Conservation (phyloP, 2,329 filamentous ascomycete genomes). For the Cadophora malorum region DNA sequence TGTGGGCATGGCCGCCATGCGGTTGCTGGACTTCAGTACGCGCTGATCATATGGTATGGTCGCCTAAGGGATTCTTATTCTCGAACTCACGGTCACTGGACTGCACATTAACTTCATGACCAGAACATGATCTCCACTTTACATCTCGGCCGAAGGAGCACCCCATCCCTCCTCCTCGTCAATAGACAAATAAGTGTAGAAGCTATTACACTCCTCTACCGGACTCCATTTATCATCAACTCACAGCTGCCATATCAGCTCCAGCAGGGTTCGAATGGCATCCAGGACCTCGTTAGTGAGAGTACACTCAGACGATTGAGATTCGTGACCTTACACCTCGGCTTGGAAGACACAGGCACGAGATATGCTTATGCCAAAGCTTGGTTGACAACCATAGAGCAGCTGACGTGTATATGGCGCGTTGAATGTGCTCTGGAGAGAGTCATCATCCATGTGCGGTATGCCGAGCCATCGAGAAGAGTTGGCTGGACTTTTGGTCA, state of each 20-base stretch:
- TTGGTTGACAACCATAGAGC: conserved; percentile 29
- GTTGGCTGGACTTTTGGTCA: conserved; percentile 4
- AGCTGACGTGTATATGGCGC: conserved; percentile 34
- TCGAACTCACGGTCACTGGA: no score
- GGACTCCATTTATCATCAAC: conserved; percentile 41
- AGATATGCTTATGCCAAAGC: not conserved
- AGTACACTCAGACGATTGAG: conserved; percentile 29
- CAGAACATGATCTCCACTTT: not conserved
- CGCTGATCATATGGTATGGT: no score
- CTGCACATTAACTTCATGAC: not conserved
- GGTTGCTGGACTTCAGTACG: no score
- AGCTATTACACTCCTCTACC: conserved; percentile 40
- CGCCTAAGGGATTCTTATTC: no score
- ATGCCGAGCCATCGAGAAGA: conserved; percentile 13
- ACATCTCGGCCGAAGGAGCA: conserved; percentile 25
- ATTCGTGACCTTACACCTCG: conserved; percentile 32
- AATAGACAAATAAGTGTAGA: conserved; percentile 46
- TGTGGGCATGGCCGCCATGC: not conserved
- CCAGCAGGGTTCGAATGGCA: conserved; percentile 29
- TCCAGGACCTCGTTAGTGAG: conserved; percentile 35
- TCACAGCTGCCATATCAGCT: conserved; percentile 23
- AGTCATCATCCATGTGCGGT: conserved; percentile 23
- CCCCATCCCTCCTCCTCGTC: conserved; percentile 46
- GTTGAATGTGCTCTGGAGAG: conserved; percentile 24
- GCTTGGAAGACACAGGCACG: conserved; percentile 20